Conservation (phyloP, 768 basidiomycete species). For the Nevesoporus exiguus region DNA sequence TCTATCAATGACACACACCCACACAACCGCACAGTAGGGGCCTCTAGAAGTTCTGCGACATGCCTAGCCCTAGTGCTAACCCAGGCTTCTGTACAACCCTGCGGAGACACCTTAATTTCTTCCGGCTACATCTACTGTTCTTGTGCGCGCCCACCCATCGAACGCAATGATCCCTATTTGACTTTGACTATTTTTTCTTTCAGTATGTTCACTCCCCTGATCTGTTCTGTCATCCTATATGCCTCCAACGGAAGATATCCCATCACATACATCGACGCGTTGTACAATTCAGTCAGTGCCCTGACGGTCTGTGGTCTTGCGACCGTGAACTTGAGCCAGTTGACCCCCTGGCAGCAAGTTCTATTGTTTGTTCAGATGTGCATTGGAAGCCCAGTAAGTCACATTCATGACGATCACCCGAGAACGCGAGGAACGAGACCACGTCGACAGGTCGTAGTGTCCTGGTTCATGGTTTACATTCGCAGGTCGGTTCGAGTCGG, state of each 20-base stretch:
- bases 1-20: background rate
- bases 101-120: constrained; percentile 60
- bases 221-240: constrained; percentile 79
- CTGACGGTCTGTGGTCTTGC: constrained; percentile 77
- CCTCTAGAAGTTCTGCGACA: background rate
- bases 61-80: constrained; percentile 4
- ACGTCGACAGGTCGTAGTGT: constrained; percentile 59
- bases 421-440: background rate
- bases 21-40: too few species aligned
- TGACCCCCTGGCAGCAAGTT: constrained; percentile 69
- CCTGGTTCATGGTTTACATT: constrained; percentile 80
- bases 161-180: constrained; percentile 2
- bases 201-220: constrained; percentile 75
- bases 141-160: constrained; percentile 44
- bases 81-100: constrained; percentile 25
- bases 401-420: background rate
- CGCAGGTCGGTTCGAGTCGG: constrained; percentile 46
- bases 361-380: constrained; percentile 78
- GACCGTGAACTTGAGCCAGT: constrained; percentile 62
- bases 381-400: constrained; percentile 65
- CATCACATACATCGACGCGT: constrained; percentile 71
- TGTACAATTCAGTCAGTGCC: constrained; percentile 75
- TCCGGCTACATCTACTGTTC: constrained; percentile 56
- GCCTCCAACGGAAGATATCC: constrained; percentile 72
- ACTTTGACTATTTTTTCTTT: constrained; percentile 7